These are phyloP conservation scores for Entrophospora sp. DNA, from an alignment of 192 early-diverging fungal genomes.

Conservation along the genomic window DNA sequence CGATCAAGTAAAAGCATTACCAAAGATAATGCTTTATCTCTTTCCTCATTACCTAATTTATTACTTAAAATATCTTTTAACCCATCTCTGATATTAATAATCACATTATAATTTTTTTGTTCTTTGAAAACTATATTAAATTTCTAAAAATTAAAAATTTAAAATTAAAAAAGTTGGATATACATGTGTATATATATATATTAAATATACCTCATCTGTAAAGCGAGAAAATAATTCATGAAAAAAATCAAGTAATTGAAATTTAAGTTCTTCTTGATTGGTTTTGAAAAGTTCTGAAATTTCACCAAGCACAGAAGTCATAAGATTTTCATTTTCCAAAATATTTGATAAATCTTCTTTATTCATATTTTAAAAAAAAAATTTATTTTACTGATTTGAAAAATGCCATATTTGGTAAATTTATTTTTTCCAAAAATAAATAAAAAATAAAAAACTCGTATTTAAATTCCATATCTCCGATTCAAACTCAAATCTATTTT, in stretches of 20 bases:
- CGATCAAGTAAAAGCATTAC: constrained; percentile 21
- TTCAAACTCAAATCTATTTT: too few relatives aligned
- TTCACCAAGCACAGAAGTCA: constrained; percentile 19
- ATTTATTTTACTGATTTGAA: too few relatives aligned
- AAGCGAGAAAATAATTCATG: constrained; percentile 16
- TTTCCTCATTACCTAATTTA: constrained; percentile 23
- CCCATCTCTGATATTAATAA: constrained; percentile 22
- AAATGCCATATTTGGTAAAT: too few relatives aligned
- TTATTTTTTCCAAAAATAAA: too few relatives aligned
- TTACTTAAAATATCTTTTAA: constrained; percentile 31
- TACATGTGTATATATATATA: too few relatives aligned
- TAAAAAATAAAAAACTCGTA: too few relatives aligned
- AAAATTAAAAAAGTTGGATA: too few relatives aligned
- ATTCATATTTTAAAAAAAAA: too few relatives aligned
- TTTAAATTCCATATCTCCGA: too few relatives aligned
- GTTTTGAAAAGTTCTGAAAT: constrained; percentile 18
- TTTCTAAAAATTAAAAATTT: background rate
- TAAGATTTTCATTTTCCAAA: too few relatives aligned
- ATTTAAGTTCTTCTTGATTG: constrained; percentile 29
- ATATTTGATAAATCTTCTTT: too few relatives aligned
- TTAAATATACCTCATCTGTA: constrained; percentile 17
- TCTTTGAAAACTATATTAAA: background rate
- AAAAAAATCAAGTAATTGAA: constrained; percentile 27
- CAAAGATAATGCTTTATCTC: constrained; percentile 26
- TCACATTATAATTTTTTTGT: constrained; percentile 15